Base-by-base conservation (phyloP, 1,139 yeast species). In the Kodamaea plutei region DNA sequence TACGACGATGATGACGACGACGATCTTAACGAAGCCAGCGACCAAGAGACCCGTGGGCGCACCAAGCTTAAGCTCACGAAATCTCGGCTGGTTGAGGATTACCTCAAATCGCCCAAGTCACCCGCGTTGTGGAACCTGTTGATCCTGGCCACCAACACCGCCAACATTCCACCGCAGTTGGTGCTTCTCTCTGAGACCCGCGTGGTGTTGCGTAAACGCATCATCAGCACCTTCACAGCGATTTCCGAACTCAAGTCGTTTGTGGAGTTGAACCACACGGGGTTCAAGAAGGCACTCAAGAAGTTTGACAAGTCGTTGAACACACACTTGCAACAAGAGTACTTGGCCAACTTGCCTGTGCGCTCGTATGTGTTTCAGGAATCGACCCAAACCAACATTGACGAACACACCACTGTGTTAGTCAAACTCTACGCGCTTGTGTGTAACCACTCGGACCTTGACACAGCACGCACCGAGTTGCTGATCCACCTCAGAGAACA, bases 401-500 rank as follows among this genome's bases (percentile, higher is more conserved):
- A 51, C 15, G 43, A 40, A 12, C 47, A 46, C 21, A 55, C 66
- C 18, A 57, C 58, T 3, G 50, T 64, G 1, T 48, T 66, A 25
- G 49, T 60, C 16, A 56, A 54, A 36, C 51, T 66, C 22, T 68
- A 67, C 37, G 69, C 70, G 9, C 46, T 65, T 25, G 62, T 68
- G 11, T 66, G 72, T 42, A 65, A 61, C 40, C 72, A 66, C 36
- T 49, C 59, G 2, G 50, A 52, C 25, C 51, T 65, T 25, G 73
- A 68, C 34, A 44, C 60, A 11, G 68, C 76, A 4, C 62, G 56
- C 38, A 48, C 60, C 8, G 80, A 75, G 43, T 61, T 80, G 40
- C 75, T 79, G 31, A 69, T 80, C 4, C 79, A 73, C 45, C 59
- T 80, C 37, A 70, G 84, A 48, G 87, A 80, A 40, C 84, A 79